Conservation (phyloP, 495 filamentous ascomycete genomes). For the Cercophora samala region DNA sequence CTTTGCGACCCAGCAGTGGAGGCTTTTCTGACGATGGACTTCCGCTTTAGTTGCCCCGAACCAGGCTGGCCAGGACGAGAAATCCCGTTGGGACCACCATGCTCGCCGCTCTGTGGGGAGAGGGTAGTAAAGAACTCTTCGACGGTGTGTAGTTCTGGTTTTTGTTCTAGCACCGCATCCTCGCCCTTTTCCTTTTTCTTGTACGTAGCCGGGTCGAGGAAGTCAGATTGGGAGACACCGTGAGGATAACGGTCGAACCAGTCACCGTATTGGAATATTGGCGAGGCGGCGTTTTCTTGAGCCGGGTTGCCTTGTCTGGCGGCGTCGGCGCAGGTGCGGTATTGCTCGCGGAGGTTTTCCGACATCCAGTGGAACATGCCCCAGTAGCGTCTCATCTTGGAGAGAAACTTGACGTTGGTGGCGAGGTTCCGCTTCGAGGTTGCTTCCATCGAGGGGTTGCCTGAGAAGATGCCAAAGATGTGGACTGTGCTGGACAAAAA, state of each 20-base stretch:
- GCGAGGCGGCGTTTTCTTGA: conserved; percentile 51
- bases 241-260: conserved; percentile 97
- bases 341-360: conserved; percentile 88
- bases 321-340: conserved; percentile 79
- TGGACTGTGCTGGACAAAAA: conserved; percentile 91
- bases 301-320: conserved; percentile 51
- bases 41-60: conserved; percentile 41
- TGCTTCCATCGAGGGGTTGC: conserved; percentile 66
- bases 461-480: conserved; percentile 84
- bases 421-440: conserved; percentile 82
- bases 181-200: conserved; percentile 70
- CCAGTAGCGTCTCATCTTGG: conserved; percentile 96
- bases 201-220: conserved; percentile 69
- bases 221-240: conserved; percentile 79
- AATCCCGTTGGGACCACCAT: conserved; percentile 27
- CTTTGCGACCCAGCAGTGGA: conserved; percentile 37
- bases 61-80: conserved; percentile 27
- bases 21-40: conserved; percentile 42
- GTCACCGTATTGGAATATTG: conserved; percentile 94
- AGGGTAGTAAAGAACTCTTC: conserved; percentile 92
- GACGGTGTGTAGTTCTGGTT: conserved; percentile 84
- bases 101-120: conserved; percentile 54
- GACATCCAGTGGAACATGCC: conserved; percentile 97
- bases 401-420: conserved; percentile 83
- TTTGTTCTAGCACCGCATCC: conserved; percentile 78